Evolutionary conservation across 805 yeast genomes (phyloP), one percentile per base, ranked within the genome.

Genomic region (Kodamaea neixiangensis): DNA sequence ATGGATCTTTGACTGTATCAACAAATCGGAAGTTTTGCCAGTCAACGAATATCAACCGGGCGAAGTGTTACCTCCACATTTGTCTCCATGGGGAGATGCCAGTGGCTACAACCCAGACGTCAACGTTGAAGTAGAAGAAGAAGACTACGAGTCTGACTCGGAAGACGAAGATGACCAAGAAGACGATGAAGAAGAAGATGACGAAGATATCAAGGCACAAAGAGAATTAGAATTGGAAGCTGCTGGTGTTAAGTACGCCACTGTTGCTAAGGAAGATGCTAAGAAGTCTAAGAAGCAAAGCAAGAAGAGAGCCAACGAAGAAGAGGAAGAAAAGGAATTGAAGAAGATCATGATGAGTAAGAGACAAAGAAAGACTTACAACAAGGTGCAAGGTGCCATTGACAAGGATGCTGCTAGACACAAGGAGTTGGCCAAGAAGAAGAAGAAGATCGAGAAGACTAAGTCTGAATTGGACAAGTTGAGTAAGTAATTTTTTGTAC

Each of bases 31-130:
- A 53, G 76, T 94, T 54, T 76, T 87, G 53, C 82, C 94, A 15
- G 97, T 89, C 18, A 84, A 86, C 49, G 78, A 78, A 49, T 94
- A 94, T 65, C 87, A 96, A 41, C 97, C 97, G 4, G 99, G 99
- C 50, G 97, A 93, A 72, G 75, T 89, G 3, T 77, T 94, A 57
- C 99, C 99, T 42, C 97, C 99, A 34, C 99, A 94, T 71, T 77
- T 94, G 63, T 89, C 97, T 47, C 99, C 99, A 76, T 94, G 99
- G 98, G 98, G 98, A 60, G 99, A 94, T 73, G 81, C 92, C 44
- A 90, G 87, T 60, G 86, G 85, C 49, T 94, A 94, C 72, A 83
- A 93, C 69, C 98, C 99, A 61, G 81, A 61, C 9, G 79, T 62
- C 2, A 81, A 67, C 7, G 81, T 64, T 4, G 79, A 66, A 13